These are phyloP conservation scores for Ophiocordyceps polyrhachis-furcata DNA, from an alignment of 2,329 filamentous ascomycete species.

Conservation along the genomic window DNA sequence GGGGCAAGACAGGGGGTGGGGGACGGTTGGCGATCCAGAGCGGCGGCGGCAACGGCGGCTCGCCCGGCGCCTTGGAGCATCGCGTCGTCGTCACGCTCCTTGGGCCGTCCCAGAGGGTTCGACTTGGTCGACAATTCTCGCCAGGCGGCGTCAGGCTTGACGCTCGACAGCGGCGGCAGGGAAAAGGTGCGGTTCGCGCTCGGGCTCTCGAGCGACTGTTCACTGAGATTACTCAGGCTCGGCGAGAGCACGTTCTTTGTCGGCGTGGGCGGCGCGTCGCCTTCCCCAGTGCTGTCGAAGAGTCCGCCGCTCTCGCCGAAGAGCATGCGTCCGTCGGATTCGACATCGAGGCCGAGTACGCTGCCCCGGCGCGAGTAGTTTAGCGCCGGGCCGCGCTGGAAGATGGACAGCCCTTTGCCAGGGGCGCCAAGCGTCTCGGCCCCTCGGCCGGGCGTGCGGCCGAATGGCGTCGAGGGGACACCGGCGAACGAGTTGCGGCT, in stretches of 20 bases:
- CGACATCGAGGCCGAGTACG: conserved; percentile 47
- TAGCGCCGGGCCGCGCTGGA: conserved; percentile 33
- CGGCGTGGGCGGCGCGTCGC: conserved; percentile 78
- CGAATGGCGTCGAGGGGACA: conserved; percentile 67
- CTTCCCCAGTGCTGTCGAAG: conserved; percentile 11
- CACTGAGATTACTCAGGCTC: conserved; percentile 20
- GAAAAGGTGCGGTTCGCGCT: conserved; percentile 26
- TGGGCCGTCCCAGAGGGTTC: conserved; percentile 5
- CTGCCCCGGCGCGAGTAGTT: conserved; percentile 39
- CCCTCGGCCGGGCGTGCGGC: conserved; percentile 30
- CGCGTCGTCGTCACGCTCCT: conserved; percentile 5
- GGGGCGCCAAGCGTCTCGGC: conserved; percentile 33
- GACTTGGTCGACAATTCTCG: conserved; percentile 27
- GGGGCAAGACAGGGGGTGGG: conserved; percentile 13
- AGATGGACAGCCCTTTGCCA: conserved; percentile 46
- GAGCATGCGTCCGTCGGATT: conserved; percentile 51
- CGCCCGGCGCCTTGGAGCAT: conserved; percentile 3
- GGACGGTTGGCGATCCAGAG: conserved; percentile 14
- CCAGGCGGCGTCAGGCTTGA: conserved; percentile 17
- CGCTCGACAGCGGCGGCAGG: conserved; percentile 22
- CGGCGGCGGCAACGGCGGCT: conserved; percentile 6
- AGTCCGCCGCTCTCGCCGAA: conserved; percentile 14
- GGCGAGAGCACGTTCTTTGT: conserved; percentile 49
- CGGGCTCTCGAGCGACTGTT: conserved; percentile 25
- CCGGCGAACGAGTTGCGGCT: conserved; percentile 50